Evolutionary conservation across 495 filamentous ascomycete species (phyloP), one percentile per base, ranked within the genome.

Genomic region (Opeltia flavorubescens): DNA sequence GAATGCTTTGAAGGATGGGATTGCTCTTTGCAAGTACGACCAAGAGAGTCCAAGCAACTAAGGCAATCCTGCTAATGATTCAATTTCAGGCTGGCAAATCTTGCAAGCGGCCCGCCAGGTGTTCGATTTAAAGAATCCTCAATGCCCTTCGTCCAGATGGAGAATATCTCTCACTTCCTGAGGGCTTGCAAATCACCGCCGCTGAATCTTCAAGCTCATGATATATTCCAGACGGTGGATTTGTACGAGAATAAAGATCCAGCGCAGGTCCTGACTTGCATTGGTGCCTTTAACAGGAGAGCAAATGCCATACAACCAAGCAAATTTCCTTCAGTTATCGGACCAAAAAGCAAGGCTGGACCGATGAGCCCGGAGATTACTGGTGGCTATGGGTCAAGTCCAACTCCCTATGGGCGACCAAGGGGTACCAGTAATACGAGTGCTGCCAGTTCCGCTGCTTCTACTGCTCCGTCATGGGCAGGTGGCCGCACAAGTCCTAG

Each of bases 91-190:
- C 78, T 98, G 33, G 74, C 84, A 49, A 98, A 95, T 57, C 71
- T 88, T 45, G 85, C 76, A 39, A 68, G 89, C 44, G 81, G 80
- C 7, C 71, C 78, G 7, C 82, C 87, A 8, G 83, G 83, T 33
- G 77, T 94, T 61, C 70, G 70, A 43, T 84, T 72, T 63, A 94
- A 95, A 64, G 70, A 77, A 49, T 93, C 86, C 0, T 57, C 78
- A 23, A 96, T 95, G 88, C 91, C 91, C 2, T 98, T 98, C 63
- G 89, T 96, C 27, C 93, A 96, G 64, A 96, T 95, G 91, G 91
- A 99, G 61, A 96, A 99, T 56, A 95, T 99, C 57, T 93, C 89
- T 7, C 84, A 91, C 59, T 99, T 95, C 67, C 79, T 99, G 40
- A 79, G 77, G 54, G 85, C 87, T 42, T 87, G 86, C 65, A 83